Percentiles rank a stretch among this genome's conserved stretches.
These are phyloP conservation scores for Alternaria arborescens DNA, from an alignment of 2,329 filamentous ascomycete genomes.

Conservation along the genomic window DNA sequence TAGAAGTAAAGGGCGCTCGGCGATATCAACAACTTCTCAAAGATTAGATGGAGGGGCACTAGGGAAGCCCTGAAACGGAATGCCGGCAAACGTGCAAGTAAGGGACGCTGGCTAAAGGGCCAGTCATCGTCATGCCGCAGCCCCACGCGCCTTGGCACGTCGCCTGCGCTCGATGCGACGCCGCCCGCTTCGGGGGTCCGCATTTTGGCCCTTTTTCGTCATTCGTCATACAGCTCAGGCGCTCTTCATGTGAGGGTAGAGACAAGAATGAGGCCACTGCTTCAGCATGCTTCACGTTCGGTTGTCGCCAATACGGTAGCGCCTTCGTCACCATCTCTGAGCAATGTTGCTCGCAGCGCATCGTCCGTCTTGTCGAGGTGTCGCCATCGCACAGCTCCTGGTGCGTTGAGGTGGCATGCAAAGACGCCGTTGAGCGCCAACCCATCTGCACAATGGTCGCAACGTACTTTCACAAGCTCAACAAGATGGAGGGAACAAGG, in stretches of 20 bases:
- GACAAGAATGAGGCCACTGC: constrained; percentile 51
- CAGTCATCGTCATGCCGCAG: constrained; percentile 28
- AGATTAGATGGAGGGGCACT: constrained; percentile 21
- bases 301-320: constrained; percentile 30
- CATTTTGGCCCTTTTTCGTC: constrained; percentile 23
- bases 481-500: constrained; percentile 31
- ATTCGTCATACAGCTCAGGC: constrained; percentile 21
- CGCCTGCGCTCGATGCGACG: constrained; percentile 29
- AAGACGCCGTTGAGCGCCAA: constrained; percentile 14
- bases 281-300: constrained; percentile 52
- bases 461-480: constrained; percentile 32
- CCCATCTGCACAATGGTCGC: constrained; percentile 8
- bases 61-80: constrained; percentile 28
- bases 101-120: constrained; percentile 7
- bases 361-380: constrained; percentile 42
- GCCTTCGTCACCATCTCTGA: constrained; percentile 22
- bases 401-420: constrained; percentile 14
- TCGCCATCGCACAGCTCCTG: constrained; percentile 39
- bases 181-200: constrained; percentile 14
- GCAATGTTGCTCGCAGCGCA: constrained; percentile 14
- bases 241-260: constrained; percentile 36
- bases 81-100: constrained; percentile 25
- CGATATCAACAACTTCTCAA: constrained; percentile 1
- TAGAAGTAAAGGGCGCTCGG: neutral
- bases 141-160: constrained; percentile 38